These are phyloP conservation scores for Pulveroboletus frians DNA, from an alignment of 768 basidiomycete genomes.

Conservation along the genomic window DNA sequence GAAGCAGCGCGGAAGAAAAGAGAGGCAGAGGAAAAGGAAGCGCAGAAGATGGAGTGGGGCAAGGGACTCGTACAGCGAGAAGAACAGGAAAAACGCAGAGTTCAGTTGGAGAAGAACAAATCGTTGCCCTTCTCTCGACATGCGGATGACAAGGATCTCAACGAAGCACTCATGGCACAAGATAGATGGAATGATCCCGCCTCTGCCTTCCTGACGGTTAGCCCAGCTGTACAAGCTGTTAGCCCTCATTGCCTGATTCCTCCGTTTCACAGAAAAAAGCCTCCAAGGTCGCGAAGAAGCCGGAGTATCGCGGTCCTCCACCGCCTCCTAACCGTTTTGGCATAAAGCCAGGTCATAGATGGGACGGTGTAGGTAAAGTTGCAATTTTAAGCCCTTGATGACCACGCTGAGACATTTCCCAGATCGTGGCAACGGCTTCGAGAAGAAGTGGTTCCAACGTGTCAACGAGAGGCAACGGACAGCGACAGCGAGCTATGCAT, in stretches of 20 bases:
- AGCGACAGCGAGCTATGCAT: slow-evolving; percentile 70
- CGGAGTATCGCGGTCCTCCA: slow-evolving; percentile 81
- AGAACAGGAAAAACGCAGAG: slow-evolving; percentile 61
- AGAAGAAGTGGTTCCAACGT: slow-evolving; percentile 82
- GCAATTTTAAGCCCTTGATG: not conserved
- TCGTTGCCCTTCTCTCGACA: slow-evolving; percentile 66
- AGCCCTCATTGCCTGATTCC: slow-evolving; percentile 1
- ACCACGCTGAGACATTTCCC: slow-evolving; percentile 3
- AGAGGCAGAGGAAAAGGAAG: slow-evolving; percentile 80
- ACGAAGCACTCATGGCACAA: slow-evolving; percentile 74
- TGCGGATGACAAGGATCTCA: slow-evolving; percentile 80
- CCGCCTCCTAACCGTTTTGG: slow-evolving; percentile 94
- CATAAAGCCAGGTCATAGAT: slow-evolving; percentile 92
- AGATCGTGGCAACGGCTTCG: slow-evolving; percentile 94
- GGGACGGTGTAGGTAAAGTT: slow-evolving; percentile 92
- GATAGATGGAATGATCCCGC: slow-evolving; percentile 98
- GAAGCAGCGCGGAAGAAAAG: slow-evolving; percentile 80
- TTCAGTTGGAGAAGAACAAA: slow-evolving; percentile 65
- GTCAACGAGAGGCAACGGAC: slow-evolving; percentile 70
- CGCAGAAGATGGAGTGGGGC: slow-evolving; percentile 95
- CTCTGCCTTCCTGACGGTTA: slow-evolving; percentile 84
- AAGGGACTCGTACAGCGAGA: slow-evolving; percentile 90
- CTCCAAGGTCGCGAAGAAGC: slow-evolving; percentile 70
- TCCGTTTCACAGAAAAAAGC: slow-evolving; percentile 55
- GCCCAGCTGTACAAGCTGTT: slow-evolving; percentile 18